phyloP scores from a whole-genome alignment of 2,329 filamentous ascomycete genomes.

The Colletotrichum sp. region DNA sequence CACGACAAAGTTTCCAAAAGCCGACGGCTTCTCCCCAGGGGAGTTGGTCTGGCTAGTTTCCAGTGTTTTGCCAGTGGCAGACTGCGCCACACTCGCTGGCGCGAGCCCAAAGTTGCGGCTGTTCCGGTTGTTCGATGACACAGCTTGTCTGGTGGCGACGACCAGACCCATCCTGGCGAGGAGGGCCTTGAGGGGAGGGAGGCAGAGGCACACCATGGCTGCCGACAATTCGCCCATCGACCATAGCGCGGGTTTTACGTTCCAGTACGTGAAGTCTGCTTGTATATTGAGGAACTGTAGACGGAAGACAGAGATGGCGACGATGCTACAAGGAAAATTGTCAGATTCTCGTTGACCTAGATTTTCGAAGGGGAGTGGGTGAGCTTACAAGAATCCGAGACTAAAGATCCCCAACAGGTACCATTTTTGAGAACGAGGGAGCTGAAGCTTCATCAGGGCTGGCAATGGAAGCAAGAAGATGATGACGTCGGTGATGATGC shows the following conservation, averaged over 20 bases:
- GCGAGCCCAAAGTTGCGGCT: background rate
- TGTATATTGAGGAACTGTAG: constrained; percentile 21
- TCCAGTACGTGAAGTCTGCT: constrained; percentile 23
- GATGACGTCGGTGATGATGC: constrained; percentile 28
- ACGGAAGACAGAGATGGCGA: constrained; percentile 28
- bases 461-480: constrained; percentile 31
- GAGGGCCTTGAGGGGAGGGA: constrained; percentile 23
- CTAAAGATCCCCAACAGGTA: constrained; percentile 30
- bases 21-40: background rate
- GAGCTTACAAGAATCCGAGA: constrained; percentile 31
- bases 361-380: background rate
- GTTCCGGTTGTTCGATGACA: background rate
- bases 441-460: constrained; percentile 26
- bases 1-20: background rate
- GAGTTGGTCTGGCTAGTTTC: background rate
- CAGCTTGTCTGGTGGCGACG: background rate
- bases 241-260: constrained; percentile 26
- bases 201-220: constrained; percentile 25
- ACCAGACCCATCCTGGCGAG: background rate
- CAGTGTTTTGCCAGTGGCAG: background rate
- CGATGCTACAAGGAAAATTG: constrained; percentile 10
- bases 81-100: background rate
- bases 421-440: constrained; percentile 25
- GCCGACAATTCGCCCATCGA: constrained; percentile 26
- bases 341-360: background rate